Percentiles rank a stretch among this genome's conserved stretches.
These are phyloP conservation scores for Candida boidinii DNA, from an alignment of 805 yeast species.

Conservation along the genomic window DNA sequence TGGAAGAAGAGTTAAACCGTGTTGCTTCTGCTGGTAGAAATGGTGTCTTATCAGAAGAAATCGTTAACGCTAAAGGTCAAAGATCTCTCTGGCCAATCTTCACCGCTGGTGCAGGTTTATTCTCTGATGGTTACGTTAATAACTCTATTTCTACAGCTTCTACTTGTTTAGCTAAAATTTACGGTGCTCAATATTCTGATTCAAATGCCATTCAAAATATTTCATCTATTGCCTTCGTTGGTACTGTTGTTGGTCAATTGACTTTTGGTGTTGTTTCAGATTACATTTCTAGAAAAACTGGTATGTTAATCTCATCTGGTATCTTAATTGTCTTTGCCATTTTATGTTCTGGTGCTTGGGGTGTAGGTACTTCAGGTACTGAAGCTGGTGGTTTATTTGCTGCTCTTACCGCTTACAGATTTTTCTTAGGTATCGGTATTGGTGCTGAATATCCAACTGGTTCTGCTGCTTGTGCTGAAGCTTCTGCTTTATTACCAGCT, in stretches of 20 bases:
- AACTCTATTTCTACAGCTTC: slow-evolving; percentile 74
- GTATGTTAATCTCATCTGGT: slow-evolving; percentile 72
- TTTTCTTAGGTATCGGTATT: slow-evolving; percentile 82
- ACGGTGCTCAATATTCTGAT: slow-evolving; percentile 50
- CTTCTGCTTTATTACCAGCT: slow-evolving; percentile 67
- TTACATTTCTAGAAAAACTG: slow-evolving; percentile 68
- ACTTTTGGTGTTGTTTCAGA: slow-evolving; percentile 77
- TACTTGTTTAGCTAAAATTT: slow-evolving; percentile 57
- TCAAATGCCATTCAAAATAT: slow-evolving; percentile 74
- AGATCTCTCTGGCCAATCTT: slow-evolving; percentile 52
- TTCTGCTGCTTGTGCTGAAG: slow-evolving; percentile 89
- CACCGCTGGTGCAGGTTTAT: slow-evolving; percentile 87
- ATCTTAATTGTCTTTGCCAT: slow-evolving; percentile 73
- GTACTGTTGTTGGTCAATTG: slow-evolving; percentile 84
- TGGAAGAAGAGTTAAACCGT: slow-evolving; percentile 3
- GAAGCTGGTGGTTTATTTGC: slow-evolving; percentile 70
- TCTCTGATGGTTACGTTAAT: slow-evolving; percentile 89
- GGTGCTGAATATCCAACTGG: slow-evolving; percentile 96
- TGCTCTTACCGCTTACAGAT: slow-evolving; percentile 77
- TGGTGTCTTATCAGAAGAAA: slow-evolving; percentile 8
- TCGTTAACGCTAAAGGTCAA: neutral
- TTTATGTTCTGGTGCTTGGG: slow-evolving; percentile 84
- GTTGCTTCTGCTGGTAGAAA: slow-evolving; percentile 7
- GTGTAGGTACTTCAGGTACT: slow-evolving; percentile 42
- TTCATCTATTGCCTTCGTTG: slow-evolving; percentile 83